phyloP scores from a whole-genome alignment of 176 grass and related monocot species.

The Juncus inflexus region DNA sequence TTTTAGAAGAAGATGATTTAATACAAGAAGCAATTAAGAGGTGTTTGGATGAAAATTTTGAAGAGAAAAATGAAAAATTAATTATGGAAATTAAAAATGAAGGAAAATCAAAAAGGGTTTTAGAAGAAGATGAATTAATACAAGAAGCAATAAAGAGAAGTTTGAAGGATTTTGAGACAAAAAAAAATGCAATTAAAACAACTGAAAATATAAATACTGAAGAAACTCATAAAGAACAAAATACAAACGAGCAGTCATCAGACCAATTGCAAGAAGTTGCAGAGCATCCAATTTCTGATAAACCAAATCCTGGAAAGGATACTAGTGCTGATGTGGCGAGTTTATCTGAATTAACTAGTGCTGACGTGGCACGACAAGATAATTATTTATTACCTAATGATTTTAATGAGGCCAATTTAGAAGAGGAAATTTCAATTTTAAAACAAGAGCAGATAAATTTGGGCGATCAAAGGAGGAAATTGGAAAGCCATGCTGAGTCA shows the following conservation, averaged over 20 bases:
- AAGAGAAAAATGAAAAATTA: conserved; percentile 20
- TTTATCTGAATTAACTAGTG: conserved; percentile 9
- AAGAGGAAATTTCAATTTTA: conserved; percentile 73
- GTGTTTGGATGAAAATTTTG: conserved; percentile 44
- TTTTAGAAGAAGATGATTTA: neutral
- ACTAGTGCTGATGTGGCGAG: neutral
- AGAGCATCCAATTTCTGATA: conserved; percentile 20
- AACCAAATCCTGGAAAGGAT: conserved; percentile 14
- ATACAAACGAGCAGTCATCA: conserved; percentile 1
- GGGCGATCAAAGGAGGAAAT: conserved; percentile 71
- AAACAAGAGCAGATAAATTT: conserved; percentile 75
- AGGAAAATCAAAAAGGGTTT: neutral
- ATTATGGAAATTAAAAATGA: neutral
- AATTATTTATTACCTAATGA: conserved; percentile 20
- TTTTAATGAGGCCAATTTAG: conserved; percentile 39
- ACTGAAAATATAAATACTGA: neutral
- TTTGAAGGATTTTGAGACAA: conserved; percentile 37
- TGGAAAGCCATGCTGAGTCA: conserved; percentile 87
- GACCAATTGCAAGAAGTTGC: conserved; percentile 28
- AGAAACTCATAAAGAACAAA: neutral
- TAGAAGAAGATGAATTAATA: neutral
- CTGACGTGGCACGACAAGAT: neutral
- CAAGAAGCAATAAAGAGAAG: too few species aligned
- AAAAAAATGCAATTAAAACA: neutral
- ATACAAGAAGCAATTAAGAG: too few species aligned